Conservation (phyloP, 495 filamentous ascomycete species). For the Penicillium cataractarum region DNA sequence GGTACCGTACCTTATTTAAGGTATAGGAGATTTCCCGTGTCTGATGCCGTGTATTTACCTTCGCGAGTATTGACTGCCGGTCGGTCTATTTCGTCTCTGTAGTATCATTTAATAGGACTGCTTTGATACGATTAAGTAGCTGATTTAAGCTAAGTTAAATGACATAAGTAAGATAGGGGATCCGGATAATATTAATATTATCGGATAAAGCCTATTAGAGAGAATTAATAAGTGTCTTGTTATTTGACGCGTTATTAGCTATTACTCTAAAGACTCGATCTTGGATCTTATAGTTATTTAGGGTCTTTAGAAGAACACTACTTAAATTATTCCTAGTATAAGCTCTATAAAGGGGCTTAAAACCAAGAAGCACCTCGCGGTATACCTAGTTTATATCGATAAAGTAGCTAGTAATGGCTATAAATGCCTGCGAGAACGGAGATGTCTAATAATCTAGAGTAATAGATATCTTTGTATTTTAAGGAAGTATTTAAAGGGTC, state of each 20-base stretch:
- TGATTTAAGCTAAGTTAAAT: constrained; percentile 21
- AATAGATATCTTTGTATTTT: no score
- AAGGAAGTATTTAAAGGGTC: not conserved
- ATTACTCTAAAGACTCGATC: constrained; percentile 12
- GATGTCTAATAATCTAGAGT: no score
- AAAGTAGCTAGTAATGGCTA: no score
- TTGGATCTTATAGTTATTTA: constrained; percentile 11
- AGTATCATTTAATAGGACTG: constrained; percentile 12
- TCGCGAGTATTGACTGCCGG: not conserved
- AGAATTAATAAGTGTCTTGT: no score
- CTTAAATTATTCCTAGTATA: constrained; percentile 11
- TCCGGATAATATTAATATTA: constrained; percentile 12
- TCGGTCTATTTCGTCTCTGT: constrained; percentile 17
- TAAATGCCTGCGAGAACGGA: no score
- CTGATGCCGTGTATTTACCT: not conserved
- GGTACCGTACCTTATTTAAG: constrained; percentile 16
- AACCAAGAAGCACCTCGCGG: no score
- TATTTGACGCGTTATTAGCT: constrained; percentile 17
- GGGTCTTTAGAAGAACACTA: not conserved
- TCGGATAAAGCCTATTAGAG: no score
- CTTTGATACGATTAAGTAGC: constrained; percentile 19
- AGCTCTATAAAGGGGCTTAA: constrained; percentile 13
- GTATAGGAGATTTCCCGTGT: constrained; percentile 16
- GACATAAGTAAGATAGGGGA: constrained; percentile 17
- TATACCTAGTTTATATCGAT: no score